Conservation (phyloP, 495 filamentous ascomycete genomes). For the Neurospora discreta region DNA sequence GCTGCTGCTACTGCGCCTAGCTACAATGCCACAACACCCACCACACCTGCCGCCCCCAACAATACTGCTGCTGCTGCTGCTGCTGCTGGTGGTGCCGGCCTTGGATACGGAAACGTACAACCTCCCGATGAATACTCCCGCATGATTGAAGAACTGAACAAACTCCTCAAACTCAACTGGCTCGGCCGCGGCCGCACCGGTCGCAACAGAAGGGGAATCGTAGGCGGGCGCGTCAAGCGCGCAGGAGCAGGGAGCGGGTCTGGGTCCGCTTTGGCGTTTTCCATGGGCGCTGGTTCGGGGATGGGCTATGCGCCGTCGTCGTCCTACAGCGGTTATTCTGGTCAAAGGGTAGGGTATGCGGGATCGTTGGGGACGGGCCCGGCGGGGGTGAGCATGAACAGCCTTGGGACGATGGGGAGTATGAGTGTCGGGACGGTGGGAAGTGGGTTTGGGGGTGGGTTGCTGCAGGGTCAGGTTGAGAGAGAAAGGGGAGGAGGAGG, state of each 20-base stretch:
- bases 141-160: slow-evolving; percentile 71
- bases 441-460: neutral
- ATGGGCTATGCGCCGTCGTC: neutral
- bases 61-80: neutral
- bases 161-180: slow-evolving; percentile 92
- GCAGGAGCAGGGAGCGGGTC: slow-evolving; percentile 3
- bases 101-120: neutral
- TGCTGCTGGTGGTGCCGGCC: no score
- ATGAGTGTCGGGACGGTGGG: neutral
- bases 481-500: neutral
- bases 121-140: slow-evolving; percentile 55
- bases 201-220: slow-evolving; percentile 78
- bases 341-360: neutral
- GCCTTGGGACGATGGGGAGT: neutral
- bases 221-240: slow-evolving; percentile 38
- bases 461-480: neutral
- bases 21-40: neutral
- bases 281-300: neutral
- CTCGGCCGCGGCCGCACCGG: slow-evolving; percentile 82
- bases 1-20: slow-evolving; percentile 14
- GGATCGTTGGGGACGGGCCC: neutral
- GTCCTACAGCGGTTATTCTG: neutral
- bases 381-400: neutral
- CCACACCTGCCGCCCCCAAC: neutral
- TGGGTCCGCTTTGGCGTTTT: neutral